Evolutionary conservation across 2,329 filamentous ascomycete species (phyloP), one percentile per base, ranked within the genome.

Genomic region (Chaetomium olivaceum): DNA sequence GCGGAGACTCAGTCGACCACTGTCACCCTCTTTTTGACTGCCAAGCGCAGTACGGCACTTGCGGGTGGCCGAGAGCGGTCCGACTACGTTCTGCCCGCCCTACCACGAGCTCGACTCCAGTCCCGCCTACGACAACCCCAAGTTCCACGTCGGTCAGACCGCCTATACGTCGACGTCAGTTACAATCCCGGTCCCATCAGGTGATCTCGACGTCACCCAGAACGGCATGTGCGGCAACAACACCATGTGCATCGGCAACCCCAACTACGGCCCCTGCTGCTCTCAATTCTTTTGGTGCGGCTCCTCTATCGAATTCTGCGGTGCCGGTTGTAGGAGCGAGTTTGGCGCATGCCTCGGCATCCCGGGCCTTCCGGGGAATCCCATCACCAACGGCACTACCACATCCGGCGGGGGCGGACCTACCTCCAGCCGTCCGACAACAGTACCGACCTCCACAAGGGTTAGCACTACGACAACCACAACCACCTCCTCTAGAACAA

Each of bases 281-380:
- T 73, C 71, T 27, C 70, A 72, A 27, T 71, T 71, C 67, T 73
- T 72, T 63, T 73, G 71, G 71, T 73, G 72, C 58, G 71, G 71
- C 21, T 70, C 69, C 4, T 65, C 67, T 0, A 51, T 70, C 9
- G 71, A 72, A 11, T 73, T 62, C 63, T 73, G 72, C 62, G 71
- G 70, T 25, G 66, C 68, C n/a, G 72, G 71, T 1, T 73, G 72
- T 59, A 64, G 66, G 51, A 63, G 62, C 27, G 52, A 68, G 23
- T 73, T 73, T 27, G 72, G 72, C 23, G 66, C 69, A 4, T 73
- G 72, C 50, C 48, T 71, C 0, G 69, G 69, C 21, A 54, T 65
- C 2, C 68, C 63, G 3, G 70, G 67, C 2, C n/a, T 64, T 3
- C 68, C 63, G 1, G 67, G 59, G 0, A 31, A 43, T 9, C 58